Percentiles rank a stretch among this genome's conserved stretches.
phyloP scores from a whole-genome alignment of 2,329 filamentous ascomycete genomes.

The Tolypocladium paradoxum region DNA sequence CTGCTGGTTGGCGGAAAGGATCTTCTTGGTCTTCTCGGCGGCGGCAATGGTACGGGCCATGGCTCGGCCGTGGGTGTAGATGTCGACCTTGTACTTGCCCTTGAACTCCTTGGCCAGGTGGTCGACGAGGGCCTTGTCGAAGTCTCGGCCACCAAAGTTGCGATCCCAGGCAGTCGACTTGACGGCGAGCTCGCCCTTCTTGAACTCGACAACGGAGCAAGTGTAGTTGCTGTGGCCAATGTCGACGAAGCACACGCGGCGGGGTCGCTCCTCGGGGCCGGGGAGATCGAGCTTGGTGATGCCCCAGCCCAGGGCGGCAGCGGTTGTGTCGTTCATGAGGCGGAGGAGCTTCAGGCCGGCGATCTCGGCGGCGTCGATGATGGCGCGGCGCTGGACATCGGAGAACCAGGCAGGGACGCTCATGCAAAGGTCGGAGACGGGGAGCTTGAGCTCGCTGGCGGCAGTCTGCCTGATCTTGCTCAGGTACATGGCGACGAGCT shows the following conservation, averaged over 20 bases:
- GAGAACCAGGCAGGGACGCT: slow-evolving; percentile 97
- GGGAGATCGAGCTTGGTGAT: slow-evolving; percentile 97
- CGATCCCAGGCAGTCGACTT: slow-evolving; percentile 88
- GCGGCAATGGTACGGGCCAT: slow-evolving; percentile 76
- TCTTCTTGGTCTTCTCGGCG: slow-evolving; percentile 97
- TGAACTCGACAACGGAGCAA: slow-evolving; percentile 87
- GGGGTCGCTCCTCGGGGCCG: slow-evolving; percentile 77
- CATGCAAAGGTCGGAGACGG: slow-evolving; percentile 87
- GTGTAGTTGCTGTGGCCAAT: slow-evolving; percentile 97
- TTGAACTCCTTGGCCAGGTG: slow-evolving; percentile 95
- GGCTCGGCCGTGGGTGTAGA: slow-evolving; percentile 82
- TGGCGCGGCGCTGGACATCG: slow-evolving; percentile 77
- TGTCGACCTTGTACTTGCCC: slow-evolving; percentile 95
- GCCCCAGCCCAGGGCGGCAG: slow-evolving; percentile 88
- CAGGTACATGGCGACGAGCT: slow-evolving; percentile 90
- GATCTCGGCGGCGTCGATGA: slow-evolving; percentile 88
- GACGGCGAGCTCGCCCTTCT: slow-evolving; percentile 90
- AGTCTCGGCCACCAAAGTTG: slow-evolving; percentile 94
- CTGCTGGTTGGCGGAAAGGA: slow-evolving; percentile 87
- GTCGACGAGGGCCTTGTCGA: slow-evolving; percentile 89
- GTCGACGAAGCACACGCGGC: slow-evolving; percentile 84
- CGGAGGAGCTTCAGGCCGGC: slow-evolving; percentile 86
- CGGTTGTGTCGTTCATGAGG: slow-evolving; percentile 96
- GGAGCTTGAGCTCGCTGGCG: slow-evolving; percentile 75
- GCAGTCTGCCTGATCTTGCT: slow-evolving; percentile 90